These are phyloP conservation scores for Verticillium zaregamsianum DNA, from an alignment of 2,329 filamentous ascomycete genomes.

Conservation along the genomic window DNA sequence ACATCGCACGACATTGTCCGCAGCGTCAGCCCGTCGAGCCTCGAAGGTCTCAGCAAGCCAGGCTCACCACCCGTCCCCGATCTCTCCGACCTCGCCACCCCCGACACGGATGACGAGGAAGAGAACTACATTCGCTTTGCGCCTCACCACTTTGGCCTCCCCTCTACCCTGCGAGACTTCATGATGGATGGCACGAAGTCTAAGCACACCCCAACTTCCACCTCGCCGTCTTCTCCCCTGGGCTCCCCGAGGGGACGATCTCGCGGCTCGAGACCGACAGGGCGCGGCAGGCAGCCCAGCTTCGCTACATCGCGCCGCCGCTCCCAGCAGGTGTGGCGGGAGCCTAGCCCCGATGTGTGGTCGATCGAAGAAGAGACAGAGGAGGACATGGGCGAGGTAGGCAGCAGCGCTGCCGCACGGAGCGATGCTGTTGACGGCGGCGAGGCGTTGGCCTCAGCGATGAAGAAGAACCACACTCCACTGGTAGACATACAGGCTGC, in stretches of 20 bases:
- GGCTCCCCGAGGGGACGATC: conserved; percentile 18
- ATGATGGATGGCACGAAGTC: conserved; percentile 28
- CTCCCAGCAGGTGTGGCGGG: conserved; percentile 48
- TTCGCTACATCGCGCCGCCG: conserved; percentile 26
- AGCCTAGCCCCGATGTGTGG: conserved; percentile 57
- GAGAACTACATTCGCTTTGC: conserved; percentile 48
- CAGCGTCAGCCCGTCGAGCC: conserved; percentile 53
- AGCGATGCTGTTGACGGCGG: conserved; percentile 25
- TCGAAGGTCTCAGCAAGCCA: conserved; percentile 45
- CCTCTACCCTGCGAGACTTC: conserved; percentile 38
- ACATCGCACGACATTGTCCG: conserved; percentile 42
- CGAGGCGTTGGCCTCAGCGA: conserved; percentile 14
- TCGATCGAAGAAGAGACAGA: conserved; percentile 57
- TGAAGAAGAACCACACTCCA: conserved; percentile 10
- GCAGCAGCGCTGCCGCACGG: conserved; percentile 20
- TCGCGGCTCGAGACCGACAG: conserved; percentile 16
- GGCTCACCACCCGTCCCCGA: conserved; percentile 29
- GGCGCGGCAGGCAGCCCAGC: conserved; percentile 21
- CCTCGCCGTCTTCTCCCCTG: conserved; percentile 26
- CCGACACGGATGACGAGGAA: conserved; percentile 38
- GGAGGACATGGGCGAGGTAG: conserved; percentile 44
- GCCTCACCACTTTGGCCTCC: conserved; percentile 32
- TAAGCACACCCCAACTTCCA: background rate
- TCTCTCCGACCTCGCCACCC: conserved; percentile 37
- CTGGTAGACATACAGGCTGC: conserved; percentile 36